phyloP scores from a whole-genome alignment of 2,329 filamentous ascomycete genomes.

The Fusarium torreyae region DNA sequence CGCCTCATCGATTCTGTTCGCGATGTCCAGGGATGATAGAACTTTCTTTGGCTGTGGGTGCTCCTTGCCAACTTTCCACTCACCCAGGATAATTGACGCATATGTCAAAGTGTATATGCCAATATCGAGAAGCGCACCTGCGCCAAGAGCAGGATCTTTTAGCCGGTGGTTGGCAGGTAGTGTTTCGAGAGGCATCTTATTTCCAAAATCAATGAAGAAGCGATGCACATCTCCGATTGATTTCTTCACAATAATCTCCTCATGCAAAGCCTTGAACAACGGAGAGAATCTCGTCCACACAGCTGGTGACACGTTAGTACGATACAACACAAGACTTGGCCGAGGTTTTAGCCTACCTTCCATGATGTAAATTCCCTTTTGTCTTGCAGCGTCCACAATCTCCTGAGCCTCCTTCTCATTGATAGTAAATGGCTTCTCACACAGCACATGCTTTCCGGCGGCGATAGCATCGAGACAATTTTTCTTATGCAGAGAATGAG shows the following conservation, averaged over 20 bases:
- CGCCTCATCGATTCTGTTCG: conserved; percentile 21
- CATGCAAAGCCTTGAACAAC: conserved; percentile 18
- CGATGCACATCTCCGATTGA: conserved; percentile 31
- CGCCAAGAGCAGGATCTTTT: conserved; percentile 28
- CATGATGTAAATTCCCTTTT: conserved; percentile 26
- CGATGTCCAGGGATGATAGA: conserved; percentile 17
- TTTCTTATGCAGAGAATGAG: conserved; percentile 61
- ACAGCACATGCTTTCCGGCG: conserved; percentile 61
- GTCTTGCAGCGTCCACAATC: conserved; percentile 17
- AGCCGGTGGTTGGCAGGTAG: conserved; percentile 20
- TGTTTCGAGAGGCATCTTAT: conserved; percentile 8
- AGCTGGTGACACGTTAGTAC: neutral
- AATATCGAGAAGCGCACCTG: conserved; percentile 24
- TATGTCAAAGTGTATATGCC: conserved; percentile 21
- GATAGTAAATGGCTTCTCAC: conserved; percentile 61
- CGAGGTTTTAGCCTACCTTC: conserved; percentile 13
- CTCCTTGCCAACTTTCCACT: conserved; percentile 25
- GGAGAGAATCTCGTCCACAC: conserved; percentile 32
- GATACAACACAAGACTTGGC: too few species aligned
- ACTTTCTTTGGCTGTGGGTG: conserved; percentile 23
- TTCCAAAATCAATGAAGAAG: conserved; percentile 25
- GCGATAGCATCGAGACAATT: conserved; percentile 61
- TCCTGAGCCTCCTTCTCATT: conserved; percentile 23
- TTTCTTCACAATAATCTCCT: conserved; percentile 27
- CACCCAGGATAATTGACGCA: conserved; percentile 25